phyloP scores from a whole-genome alignment of 345 rosid genomes.

The Erucastrum elatum region DNA sequence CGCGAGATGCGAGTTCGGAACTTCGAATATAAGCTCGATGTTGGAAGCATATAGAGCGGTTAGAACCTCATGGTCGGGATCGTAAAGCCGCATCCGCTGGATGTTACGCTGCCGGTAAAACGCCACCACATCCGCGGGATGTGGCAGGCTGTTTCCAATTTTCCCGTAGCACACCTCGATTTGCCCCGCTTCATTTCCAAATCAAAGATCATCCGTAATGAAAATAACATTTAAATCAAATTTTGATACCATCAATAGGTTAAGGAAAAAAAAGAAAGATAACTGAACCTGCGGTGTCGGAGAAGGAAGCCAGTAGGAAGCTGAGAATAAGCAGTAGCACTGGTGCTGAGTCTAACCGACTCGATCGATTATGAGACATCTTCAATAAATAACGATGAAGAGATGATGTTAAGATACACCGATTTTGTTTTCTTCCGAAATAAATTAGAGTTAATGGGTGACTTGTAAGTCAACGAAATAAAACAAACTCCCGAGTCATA shows the following conservation, averaged over 20 bases:
- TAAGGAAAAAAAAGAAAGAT: background rate
- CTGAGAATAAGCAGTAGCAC: slow-evolving; percentile 20
- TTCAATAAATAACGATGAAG: background rate
- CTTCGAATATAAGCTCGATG: slow-evolving; percentile 42
- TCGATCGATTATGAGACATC: slow-evolving; percentile 17
- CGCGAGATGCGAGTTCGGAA: slow-evolving; percentile 37
- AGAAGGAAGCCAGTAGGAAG: slow-evolving; percentile 33
- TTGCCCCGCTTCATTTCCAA: slow-evolving; percentile 43
- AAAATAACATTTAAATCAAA: background rate
- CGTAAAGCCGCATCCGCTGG: slow-evolving; percentile 49
- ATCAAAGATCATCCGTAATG: background rate
- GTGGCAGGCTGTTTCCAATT: slow-evolving; percentile 52
- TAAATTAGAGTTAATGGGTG: background rate
- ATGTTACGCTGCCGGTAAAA: slow-evolving; percentile 51
- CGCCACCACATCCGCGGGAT: slow-evolving; percentile 45
- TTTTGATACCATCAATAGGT: background rate
- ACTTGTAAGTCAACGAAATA: slow-evolving; percentile 22
- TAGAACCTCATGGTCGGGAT: slow-evolving; percentile 36
- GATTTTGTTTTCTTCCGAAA: slow-evolving; percentile 4
- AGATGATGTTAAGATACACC: background rate
- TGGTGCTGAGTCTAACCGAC: slow-evolving; percentile 17
- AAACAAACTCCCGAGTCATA: slow-evolving; percentile 14
- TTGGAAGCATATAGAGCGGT: slow-evolving; percentile 39
- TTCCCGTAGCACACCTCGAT: slow-evolving; percentile 71
- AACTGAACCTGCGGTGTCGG: slow-evolving; percentile 33